Base-by-base conservation (phyloP, 1,284 basidiomycete species). In the Ceratobasidium theobromae region DNA sequence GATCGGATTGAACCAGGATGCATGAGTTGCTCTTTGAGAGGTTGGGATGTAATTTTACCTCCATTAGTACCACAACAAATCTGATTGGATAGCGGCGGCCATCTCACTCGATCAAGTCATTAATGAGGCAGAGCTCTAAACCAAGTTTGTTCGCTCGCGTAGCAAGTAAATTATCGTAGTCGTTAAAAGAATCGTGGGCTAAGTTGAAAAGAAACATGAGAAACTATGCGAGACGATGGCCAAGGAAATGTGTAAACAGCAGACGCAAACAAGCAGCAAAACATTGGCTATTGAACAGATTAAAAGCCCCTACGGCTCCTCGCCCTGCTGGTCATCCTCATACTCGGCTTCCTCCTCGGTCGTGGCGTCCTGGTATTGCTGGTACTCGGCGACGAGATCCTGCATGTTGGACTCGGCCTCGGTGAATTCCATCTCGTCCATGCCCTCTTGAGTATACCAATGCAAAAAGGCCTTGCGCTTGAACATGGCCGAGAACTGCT, bases 401-500 rank as follows among this genome's bases (percentile, higher is more conserved):
- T 94, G 91, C 90, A 96, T 93, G 85, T 96, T 96, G 71, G 91
- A 93, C 80, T 97, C 93, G 67, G 93, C 93, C 79, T 97, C 94
- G 70, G 93, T 95, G 84, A 93, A 93, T 84, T 94, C 94, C 89
- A 98, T 94, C 85, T 98, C 95, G 79, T 97, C 95, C 95, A 97
- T 97, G 78, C 95, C 95, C 83, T 96, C 94, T 76, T 95, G 93
- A 49, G 93, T 97, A 81, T 97, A 96, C 92, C 95, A 98, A 80
- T 98, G 95, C 85, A 98, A 88, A 89, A 98, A 98, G 46, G 95
- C 95, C 83, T 97, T 97, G 77, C 95, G 85, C 70, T 95, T 91
- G 88, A 97, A 98, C 96, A 98, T 98, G 79, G 93, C 92, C 69
- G 91, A 92, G 86, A 98, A 98, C 79, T 98, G 95, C 77, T 95